Evolutionary conservation across 768 basidiomycete species (phyloP), one percentile per base, ranked within the genome.

Genomic region (Leccinum aurantiacum): DNA sequence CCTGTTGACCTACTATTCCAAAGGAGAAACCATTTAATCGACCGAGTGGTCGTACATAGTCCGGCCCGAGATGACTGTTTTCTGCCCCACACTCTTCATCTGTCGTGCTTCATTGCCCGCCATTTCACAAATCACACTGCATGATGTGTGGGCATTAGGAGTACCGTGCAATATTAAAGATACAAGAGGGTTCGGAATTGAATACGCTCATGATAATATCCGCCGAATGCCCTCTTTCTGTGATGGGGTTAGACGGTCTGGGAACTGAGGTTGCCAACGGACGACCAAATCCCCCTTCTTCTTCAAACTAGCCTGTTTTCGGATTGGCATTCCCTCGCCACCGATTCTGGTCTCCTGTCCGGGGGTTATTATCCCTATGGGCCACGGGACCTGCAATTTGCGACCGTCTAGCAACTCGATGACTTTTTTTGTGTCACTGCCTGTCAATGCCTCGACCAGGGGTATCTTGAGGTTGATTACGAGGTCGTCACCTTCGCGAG

Each of bases 241-340:
- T 17, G 81, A 76, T 3, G 83, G 75, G 11, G 90, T 89, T 60
- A 98, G 71, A 50, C 82, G 77, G 29, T 84, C 82, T 0, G 96
- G 96, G 82, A 98, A 95, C 25, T 84, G 79, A 22, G 96, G 82
- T 46, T 96, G 84, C 91, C 89, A 93, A 62, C 82, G 84, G 52
- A 96, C 81, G 53, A 91, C 78, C 54, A 98, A 72, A 75, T 98
- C 92, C 1, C 96, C 96, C 76, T 91, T 93, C 62, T 78, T 84
- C 76, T 80, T 83, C 59, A 78, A 78, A 47, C 78, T 79, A 17
- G 87, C 87, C 60, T 87, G 89, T 73, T 91, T 95, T 59, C 93
- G 82, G 51, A 95, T 86, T 3, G 95, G 95, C 93, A 95, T 94
- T 8, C 94, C 94, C 72, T 97, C 93, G 2, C 87, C 89, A 2